A percentile compares a stretch with the other conserved stretches of the same genome.
Evolutionary conservation across 2,329 filamentous ascomycete genomes (phyloP).

Genomic region (Lizonia empirigonia): DNA sequence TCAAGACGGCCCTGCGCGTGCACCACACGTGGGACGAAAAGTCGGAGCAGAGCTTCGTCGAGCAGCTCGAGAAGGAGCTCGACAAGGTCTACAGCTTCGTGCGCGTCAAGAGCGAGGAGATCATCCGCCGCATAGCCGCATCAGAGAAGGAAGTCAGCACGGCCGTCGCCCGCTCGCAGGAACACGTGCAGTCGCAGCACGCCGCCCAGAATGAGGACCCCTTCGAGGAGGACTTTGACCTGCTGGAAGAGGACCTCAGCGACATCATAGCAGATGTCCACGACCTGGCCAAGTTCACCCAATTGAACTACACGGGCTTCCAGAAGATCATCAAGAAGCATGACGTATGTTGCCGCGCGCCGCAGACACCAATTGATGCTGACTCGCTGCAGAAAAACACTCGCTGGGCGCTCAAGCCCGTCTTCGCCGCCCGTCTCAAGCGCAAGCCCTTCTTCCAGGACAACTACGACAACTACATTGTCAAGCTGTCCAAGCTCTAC

Average conservation of each 20-base stretch:
- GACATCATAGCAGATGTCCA: constrained; percentile 99
- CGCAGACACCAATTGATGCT: constrained; percentile 17
- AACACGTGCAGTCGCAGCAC: constrained; percentile 17
- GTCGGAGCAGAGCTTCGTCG: constrained; percentile 87
- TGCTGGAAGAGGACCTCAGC: constrained; percentile 92
- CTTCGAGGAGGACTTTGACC: constrained; percentile 88
- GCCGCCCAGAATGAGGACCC: constrained; percentile 53
- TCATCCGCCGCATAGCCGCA: constrained; percentile 83
- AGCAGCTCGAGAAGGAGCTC: constrained; percentile 84
- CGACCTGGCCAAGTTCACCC: constrained; percentile 96
- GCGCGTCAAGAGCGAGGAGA: constrained; percentile 95
- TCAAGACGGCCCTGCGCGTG: constrained; percentile 85
- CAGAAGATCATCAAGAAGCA: constrained; percentile 99
- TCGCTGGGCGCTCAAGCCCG: constrained; percentile 87
- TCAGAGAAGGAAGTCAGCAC: constrained; percentile 90
- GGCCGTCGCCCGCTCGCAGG: constrained; percentile 68
- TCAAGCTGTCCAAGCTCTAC: constrained; percentile 93
- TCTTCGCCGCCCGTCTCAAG: constrained; percentile 93
- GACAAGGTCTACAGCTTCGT: constrained; percentile 99
- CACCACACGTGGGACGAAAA: constrained; percentile 84
- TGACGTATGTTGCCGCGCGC: constrained; percentile 67
- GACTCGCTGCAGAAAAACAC: constrained; percentile 77
- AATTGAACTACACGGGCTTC: constrained; percentile 98
- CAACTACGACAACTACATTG: constrained; percentile 95
- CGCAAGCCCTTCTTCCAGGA: constrained; percentile 98